Conservation (phyloP, 148 eudicot genomes). For the Camellia japonica region DNA sequence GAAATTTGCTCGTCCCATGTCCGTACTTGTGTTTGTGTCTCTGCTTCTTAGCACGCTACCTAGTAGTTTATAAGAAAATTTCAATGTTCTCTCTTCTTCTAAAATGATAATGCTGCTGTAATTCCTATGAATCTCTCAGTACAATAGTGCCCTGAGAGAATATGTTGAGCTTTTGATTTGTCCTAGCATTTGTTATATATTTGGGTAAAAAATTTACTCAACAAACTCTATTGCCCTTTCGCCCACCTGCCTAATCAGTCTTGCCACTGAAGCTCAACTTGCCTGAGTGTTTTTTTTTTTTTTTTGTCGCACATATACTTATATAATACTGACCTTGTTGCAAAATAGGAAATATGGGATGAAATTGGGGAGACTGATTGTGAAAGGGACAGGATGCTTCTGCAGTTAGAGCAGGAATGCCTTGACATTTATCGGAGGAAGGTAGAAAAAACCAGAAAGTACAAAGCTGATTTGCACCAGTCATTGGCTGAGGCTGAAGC, state of each 20-base stretch:
- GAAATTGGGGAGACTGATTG: constrained; percentile 77
- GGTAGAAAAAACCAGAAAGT: constrained; percentile 67
- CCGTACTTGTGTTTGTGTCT: too few species aligned
- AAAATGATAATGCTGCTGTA: too few species aligned
- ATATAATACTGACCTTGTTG: background rate
- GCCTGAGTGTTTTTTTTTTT: background rate
- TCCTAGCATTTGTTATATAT: background rate
- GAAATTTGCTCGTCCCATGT: too few species aligned
- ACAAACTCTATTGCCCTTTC: background rate
- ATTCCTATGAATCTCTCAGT: background rate
- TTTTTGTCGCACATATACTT: background rate
- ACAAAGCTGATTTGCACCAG: constrained; percentile 63
- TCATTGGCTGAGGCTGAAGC: constrained; percentile 66
- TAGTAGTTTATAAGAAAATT: too few species aligned
- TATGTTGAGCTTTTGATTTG: background rate
- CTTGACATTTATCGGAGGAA: constrained; percentile 73
- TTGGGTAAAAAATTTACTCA: background rate
- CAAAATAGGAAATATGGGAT: constrained; percentile 74
- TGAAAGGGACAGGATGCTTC: constrained; percentile 76
- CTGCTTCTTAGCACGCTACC: too few species aligned
- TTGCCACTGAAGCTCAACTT: background rate
- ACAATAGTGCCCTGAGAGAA: background rate
- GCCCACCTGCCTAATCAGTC: background rate
- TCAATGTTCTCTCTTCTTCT: too few species aligned
- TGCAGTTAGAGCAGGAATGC: constrained; percentile 84